Evolutionary conservation across 192 early-diverging fungal species (phyloP).

Genomic region (Backusella luteola): DNA sequence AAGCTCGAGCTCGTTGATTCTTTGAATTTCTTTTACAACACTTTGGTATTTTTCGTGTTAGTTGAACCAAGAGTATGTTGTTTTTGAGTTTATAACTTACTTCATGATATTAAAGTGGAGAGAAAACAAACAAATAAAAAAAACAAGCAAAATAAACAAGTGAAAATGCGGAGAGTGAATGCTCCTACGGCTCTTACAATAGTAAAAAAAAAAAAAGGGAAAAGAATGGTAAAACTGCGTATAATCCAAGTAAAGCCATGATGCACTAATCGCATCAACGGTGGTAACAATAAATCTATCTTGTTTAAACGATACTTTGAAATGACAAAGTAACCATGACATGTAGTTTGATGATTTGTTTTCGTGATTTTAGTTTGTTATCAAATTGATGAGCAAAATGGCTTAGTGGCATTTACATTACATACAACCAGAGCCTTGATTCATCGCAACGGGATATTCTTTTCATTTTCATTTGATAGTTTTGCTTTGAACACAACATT

Average conservation of each 20-base stretch:
- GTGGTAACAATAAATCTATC: too few relatives aligned
- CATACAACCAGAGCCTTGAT: too few relatives aligned
- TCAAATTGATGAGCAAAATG: too few relatives aligned
- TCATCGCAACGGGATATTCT: not conserved
- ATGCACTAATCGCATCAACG: too few relatives aligned
- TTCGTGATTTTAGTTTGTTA: not conserved
- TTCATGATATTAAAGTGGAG: not conserved
- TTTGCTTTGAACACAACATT: not conserved
- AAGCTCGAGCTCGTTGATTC: constrained; percentile 75
- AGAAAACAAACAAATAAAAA: not conserved
- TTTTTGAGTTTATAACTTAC: not conserved
- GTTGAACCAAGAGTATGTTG: not conserved
- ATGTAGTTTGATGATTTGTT: not conserved
- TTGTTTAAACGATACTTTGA: too few relatives aligned
- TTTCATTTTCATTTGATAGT: not conserved
- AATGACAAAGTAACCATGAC: too few relatives aligned
- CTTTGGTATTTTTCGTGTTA: constrained; percentile 33
- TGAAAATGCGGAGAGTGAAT: not conserved
- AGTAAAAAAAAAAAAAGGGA: too few relatives aligned
- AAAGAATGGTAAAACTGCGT: too few relatives aligned
- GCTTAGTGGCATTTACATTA: too few relatives aligned
- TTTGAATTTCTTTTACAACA: constrained; percentile 81
- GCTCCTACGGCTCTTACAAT: too few relatives aligned
- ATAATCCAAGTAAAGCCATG: too few relatives aligned
- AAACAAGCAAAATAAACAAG: not conserved